Conservation (phyloP, 2,329 filamentous ascomycete species). For the Pseudogymnoascus destructans region DNA sequence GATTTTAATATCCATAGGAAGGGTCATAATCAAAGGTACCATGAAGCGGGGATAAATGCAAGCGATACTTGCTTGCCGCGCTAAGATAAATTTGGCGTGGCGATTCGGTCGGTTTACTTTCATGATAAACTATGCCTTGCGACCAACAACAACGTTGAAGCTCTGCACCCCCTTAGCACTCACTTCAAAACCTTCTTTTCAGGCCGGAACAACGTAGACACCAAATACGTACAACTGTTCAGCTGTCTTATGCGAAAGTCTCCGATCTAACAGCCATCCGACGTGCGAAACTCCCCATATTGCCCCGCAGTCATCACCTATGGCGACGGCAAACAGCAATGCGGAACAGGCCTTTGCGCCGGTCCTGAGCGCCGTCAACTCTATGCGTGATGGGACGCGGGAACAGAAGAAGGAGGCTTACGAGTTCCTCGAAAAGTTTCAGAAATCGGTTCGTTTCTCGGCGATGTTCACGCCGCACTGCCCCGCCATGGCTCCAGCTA, state of each 20-base stretch:
- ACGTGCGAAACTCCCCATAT: slow-evolving; percentile 1
- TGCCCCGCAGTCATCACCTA: slow-evolving; percentile 27
- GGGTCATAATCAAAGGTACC: not conserved
- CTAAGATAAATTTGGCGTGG: slow-evolving; percentile 8
- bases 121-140: slow-evolving; percentile 8
- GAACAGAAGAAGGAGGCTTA: slow-evolving; percentile 81
- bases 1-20: not conserved
- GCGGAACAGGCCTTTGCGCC: slow-evolving; percentile 63
- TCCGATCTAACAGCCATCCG: slow-evolving; percentile 5
- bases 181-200: not conserved
- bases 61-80: slow-evolving; percentile 6
- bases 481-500: slow-evolving; percentile 14
- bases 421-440: slow-evolving; percentile 83
- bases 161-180: not conserved
- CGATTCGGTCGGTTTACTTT: slow-evolving; percentile 7
- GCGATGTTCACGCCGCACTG: slow-evolving; percentile 18
- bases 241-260: slow-evolving; percentile 4
- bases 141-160: slow-evolving; percentile 8
- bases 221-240: not conserved
- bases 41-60: slow-evolving; percentile 3
- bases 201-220: not conserved
- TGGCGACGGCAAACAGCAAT: slow-evolving; percentile 55
- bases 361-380: slow-evolving; percentile 76
- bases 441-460: slow-evolving; percentile 72
- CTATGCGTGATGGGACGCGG: slow-evolving; percentile 78